Conservation (phyloP, 177 flowering plant species). For the Vitis hybrid region DNA sequence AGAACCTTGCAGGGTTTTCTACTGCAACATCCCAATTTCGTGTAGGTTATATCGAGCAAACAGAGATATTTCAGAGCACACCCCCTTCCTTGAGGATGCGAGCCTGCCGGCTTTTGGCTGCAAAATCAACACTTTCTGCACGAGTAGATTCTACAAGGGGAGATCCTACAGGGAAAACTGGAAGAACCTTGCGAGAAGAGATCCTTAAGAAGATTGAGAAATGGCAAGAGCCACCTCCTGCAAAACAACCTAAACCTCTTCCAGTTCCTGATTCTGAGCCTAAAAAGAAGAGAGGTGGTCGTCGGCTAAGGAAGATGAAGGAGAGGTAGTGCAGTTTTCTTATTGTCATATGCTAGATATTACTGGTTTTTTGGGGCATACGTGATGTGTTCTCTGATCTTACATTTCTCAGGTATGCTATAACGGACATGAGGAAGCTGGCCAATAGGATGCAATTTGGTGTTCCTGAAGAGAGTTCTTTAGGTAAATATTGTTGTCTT, state of each 20-base stretch:
- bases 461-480: slow-evolving; percentile 95
- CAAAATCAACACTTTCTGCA: slow-evolving; percentile 93
- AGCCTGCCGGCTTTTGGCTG: slow-evolving; percentile 83
- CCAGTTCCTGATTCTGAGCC: slow-evolving; percentile 99
- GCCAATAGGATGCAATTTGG: slow-evolving; percentile 99
- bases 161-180: slow-evolving; percentile 82
- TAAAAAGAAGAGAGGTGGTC: slow-evolving; percentile 96
- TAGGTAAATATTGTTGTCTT: slow-evolving; percentile 46
- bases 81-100: slow-evolving; percentile 90
- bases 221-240: slow-evolving; percentile 99
- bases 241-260: slow-evolving; percentile 94
- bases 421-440: slow-evolving; percentile 96
- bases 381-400: background rate
- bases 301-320: slow-evolving; percentile 90
- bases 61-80: slow-evolving; percentile 86
- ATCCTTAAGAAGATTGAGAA: slow-evolving; percentile 89
- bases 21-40: slow-evolving; percentile 90
- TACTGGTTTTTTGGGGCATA: background rate
- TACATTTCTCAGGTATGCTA: slow-evolving; percentile 63
- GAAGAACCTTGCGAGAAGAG: slow-evolving; percentile 73
- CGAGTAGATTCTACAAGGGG: slow-evolving; percentile 87
- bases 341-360: background rate
- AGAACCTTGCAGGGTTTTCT: slow-evolving; percentile 92
- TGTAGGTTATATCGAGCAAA: slow-evolving; percentile 87
- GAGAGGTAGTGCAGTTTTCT: slow-evolving; percentile 55